Evolutionary conservation across 2,329 filamentous ascomycete species (phyloP).

Genomic region (Monosporascus sp.): DNA sequence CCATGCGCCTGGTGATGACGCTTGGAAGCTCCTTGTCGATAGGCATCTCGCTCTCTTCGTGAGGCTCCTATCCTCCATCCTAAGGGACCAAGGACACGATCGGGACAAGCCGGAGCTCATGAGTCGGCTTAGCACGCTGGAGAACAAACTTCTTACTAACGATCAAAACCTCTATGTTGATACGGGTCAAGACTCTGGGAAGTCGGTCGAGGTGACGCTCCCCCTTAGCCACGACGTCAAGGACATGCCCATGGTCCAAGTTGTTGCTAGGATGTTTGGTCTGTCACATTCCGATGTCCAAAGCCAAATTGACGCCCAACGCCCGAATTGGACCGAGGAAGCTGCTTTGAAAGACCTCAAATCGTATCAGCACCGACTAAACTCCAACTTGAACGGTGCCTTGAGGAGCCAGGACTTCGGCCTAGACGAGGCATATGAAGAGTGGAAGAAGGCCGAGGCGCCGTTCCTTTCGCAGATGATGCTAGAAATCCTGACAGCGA

Average conservation of each 20-base stretch:
- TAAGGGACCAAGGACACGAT: constrained; percentile 80
- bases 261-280: constrained; percentile 81
- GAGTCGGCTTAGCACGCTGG: constrained; percentile 70
- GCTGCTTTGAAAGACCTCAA: constrained; percentile 89
- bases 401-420: constrained; percentile 85
- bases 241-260: constrained; percentile 91
- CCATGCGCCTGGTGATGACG: constrained; percentile 71
- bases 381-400: constrained; percentile 70
- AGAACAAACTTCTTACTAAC: constrained; percentile 89
- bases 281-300: constrained; percentile 75
- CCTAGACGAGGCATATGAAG: constrained; percentile 76
- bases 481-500: constrained; percentile 79
- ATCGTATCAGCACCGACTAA: constrained; percentile 84
- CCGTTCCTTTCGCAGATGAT: constrained; percentile 90
- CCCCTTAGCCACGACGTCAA: constrained; percentile 89
- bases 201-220: constrained; percentile 73
- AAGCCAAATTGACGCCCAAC: constrained; percentile 78
- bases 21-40: constrained; percentile 88
- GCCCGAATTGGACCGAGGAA: constrained; percentile 81
- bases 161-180: constrained; percentile 78
- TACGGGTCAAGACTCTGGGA: constrained; percentile 52
- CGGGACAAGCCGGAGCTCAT: constrained; percentile 82
- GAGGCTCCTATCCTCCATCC: constrained; percentile 71
- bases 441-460: constrained; percentile 86
- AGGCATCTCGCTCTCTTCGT: constrained; percentile 93